Percentiles rank a stretch among this genome's conserved stretches.
phyloP scores from a whole-genome alignment of 768 basidiomycete genomes.

The Fibroporia radiculosa region DNA sequence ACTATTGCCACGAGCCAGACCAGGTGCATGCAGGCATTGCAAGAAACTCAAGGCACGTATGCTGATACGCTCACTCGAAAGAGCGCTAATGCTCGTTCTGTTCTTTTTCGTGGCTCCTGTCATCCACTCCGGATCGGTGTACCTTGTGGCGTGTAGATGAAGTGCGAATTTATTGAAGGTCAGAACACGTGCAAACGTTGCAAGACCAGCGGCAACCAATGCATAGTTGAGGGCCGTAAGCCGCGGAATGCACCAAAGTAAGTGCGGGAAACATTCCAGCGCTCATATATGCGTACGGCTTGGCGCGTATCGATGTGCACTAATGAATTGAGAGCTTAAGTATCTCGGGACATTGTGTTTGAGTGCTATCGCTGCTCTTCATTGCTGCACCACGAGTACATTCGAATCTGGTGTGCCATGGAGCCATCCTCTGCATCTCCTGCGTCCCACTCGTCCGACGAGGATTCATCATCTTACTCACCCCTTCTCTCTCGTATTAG shows the following conservation, averaged over 20 bases:
- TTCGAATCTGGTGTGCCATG: no score
- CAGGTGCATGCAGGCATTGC: slow-evolving; percentile 81
- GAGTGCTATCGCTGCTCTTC: no score
- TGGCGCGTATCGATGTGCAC: background rate
- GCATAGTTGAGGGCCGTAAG: slow-evolving; percentile 80
- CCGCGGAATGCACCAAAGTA: slow-evolving; percentile 75
- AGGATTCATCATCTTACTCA: slow-evolving; percentile 7
- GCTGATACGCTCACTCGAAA: background rate
- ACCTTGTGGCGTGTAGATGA: slow-evolving; percentile 48
- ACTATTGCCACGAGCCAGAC: slow-evolving; percentile 32
- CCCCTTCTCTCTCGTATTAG: slow-evolving; percentile 34
- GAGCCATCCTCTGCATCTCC: background rate
- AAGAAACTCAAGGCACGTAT: slow-evolving; percentile 75
- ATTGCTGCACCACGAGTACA: no score
- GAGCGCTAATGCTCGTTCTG: background rate
- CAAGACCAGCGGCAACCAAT: slow-evolving; percentile 61
- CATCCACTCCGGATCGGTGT: background rate
- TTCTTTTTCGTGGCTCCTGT: background rate
- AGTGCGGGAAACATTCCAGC: slow-evolving; percentile 27
- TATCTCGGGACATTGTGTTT: background rate
- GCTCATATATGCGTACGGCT: no score
- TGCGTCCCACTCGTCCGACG: slow-evolving; percentile 4
- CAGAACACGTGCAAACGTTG: slow-evolving; percentile 78
- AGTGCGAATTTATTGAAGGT: slow-evolving; percentile 70
- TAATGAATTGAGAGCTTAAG: background rate